A percentile compares a stretch with the other conserved stretches of the same genome.
Conservation (phyloP, 306 rosid genomes). For the Ochetophila trinervis region DNA sequence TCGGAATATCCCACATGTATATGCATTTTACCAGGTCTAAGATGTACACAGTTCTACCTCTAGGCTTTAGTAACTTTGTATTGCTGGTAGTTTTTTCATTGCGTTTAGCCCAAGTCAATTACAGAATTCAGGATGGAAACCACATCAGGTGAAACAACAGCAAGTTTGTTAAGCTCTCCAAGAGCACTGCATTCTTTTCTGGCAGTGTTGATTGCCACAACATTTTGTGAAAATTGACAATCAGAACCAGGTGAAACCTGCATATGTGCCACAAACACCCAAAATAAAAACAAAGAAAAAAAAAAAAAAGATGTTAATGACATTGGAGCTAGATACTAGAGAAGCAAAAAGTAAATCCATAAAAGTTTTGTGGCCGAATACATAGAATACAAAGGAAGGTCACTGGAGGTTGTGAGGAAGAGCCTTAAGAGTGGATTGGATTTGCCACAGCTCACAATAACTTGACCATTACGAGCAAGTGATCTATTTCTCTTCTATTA, state of each 20-base stretch:
- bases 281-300: not conserved
- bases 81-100: not conserved
- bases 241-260: conserved; percentile 88
- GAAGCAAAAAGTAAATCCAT: too few species aligned
- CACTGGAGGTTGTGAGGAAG: too few species aligned
- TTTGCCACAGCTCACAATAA: too few species aligned
- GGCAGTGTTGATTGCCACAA: conserved; percentile 53
- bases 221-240: conserved; percentile 38
- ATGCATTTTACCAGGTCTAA: conserved; percentile 14
- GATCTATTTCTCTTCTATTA: too few species aligned
- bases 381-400: too few species aligned
- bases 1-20: conserved; percentile 11
- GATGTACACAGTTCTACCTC: conserved; percentile 6
- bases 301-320: too few species aligned
- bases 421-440: too few species aligned
- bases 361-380: too few species aligned
- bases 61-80: not conserved
- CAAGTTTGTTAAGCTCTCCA: conserved; percentile 49
- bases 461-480: too few species aligned
- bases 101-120: conserved; percentile 22
- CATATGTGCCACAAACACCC: conserved; percentile 11
- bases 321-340: not conserved
- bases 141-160: conserved; percentile 49
- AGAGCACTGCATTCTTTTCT: conserved; percentile 46
- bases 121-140: conserved; percentile 34